phyloP scores from a whole-genome alignment of 2,329 filamentous ascomycete species.

The Epichloe sibirici region DNA sequence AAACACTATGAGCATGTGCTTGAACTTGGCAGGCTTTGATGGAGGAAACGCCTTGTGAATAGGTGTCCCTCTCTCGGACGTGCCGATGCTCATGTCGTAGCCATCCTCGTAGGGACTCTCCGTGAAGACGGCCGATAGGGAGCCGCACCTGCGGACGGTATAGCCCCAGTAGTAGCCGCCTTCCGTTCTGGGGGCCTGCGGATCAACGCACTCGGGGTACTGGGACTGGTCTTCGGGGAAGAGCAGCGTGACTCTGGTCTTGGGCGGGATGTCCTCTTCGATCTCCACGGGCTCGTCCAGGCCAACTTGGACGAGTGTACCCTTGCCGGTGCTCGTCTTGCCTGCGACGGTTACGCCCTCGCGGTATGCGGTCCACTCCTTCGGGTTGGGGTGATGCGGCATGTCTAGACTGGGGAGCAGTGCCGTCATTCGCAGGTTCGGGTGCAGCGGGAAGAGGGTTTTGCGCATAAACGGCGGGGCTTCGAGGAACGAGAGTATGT shows the following conservation, averaged over 20 bases:
- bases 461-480: conserved; percentile 73
- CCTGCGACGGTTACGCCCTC: conserved; percentile 57
- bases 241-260: conserved; percentile 65
- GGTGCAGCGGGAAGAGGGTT: conserved; percentile 63
- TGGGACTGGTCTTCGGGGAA: conserved; percentile 30
- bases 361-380: conserved; percentile 69
- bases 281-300: conserved; percentile 44
- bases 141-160: conserved; percentile 50
- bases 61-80: conserved; percentile 60
- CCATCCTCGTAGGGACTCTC: conserved; percentile 63
- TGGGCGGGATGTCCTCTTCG: conserved; percentile 48
- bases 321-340: conserved; percentile 26
- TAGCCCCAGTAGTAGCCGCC: conserved; percentile 84
- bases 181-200: conserved; percentile 57
- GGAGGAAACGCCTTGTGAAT: conserved; percentile 33
- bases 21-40: conserved; percentile 36
- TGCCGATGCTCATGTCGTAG: conserved; percentile 75
- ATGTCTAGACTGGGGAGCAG: conserved; percentile 68
- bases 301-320: conserved; percentile 48
- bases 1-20: conserved; percentile 67
- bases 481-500: conserved; percentile 71
- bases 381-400: conserved; percentile 66
- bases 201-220: conserved; percentile 48
- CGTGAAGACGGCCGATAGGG: conserved; percentile 63
- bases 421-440: conserved; percentile 63